A percentile compares a stretch with the other conserved stretches of the same genome.
phyloP scores from a whole-genome alignment of 2,329 filamentous ascomycete genomes.

The Aspergillus eucalypticola region DNA sequence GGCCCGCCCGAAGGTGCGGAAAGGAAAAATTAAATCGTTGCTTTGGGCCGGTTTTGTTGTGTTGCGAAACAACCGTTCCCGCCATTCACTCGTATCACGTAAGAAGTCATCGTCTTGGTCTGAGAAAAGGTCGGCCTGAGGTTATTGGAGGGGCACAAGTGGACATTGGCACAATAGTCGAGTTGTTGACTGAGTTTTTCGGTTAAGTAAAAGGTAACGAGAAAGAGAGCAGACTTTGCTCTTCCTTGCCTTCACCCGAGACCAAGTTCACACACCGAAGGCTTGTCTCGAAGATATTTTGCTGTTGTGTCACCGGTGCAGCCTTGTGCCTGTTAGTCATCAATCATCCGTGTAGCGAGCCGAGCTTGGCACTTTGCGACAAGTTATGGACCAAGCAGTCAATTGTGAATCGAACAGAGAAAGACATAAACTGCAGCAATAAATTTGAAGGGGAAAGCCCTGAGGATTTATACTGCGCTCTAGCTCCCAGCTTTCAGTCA shows the following conservation, averaged over 20 bases:
- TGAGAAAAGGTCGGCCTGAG: background rate
- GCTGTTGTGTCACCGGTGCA: no score
- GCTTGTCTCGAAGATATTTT: no score
- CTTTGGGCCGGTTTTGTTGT: background rate
- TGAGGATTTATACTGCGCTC: constrained; percentile 1
- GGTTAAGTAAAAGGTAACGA: no score
- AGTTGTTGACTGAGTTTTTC: no score
- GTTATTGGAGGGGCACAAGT: background rate
- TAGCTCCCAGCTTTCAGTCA: background rate
- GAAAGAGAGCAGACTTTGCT: no score
- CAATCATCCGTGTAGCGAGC: no score
- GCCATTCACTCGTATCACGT: constrained; percentile 2
- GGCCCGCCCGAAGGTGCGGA: constrained; percentile 1
- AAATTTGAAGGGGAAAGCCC: background rate
- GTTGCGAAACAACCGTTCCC: background rate
- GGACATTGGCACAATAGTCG: background rate
- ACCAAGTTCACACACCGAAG: no score
- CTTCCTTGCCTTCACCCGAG: no score
- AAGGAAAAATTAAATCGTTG: background rate
- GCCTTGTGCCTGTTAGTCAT: no score
- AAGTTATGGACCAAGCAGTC: background rate
- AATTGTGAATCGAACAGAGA: background rate
- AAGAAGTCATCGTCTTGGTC: background rate
- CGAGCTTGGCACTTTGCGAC: no score
- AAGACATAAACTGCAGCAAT: background rate